Conservation (phyloP, 2,329 filamentous ascomycete species). For the Colletotrichum euphorbiae region DNA sequence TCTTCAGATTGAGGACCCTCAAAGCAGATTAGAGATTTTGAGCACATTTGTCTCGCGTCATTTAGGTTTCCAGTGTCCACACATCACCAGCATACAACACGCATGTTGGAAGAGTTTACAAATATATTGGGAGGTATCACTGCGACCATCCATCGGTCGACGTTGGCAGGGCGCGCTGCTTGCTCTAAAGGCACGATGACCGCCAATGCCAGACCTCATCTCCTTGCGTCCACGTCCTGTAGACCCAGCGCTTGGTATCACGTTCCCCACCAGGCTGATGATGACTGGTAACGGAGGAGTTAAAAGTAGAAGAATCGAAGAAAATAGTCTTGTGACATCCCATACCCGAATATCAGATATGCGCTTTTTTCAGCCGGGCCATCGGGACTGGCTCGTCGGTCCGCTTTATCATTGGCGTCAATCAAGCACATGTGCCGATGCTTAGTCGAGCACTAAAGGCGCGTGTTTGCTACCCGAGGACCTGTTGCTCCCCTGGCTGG, state of each 20-base stretch:
- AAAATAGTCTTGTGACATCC: not conserved
- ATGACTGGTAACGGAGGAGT: conserved; percentile 12
- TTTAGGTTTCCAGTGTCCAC: too few species aligned
- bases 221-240: not conserved
- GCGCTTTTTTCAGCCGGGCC: not conserved
- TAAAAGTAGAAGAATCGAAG: conserved; percentile 5
- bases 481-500: conserved; percentile 33
- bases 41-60: too few species aligned
- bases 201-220: conserved; percentile 6
- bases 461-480: conserved; percentile 34
- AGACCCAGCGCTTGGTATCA: conserved; percentile 30
- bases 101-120: conserved; percentile 6
- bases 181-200: conserved; percentile 12
- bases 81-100: not conserved
- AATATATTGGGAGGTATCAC: conserved; percentile 25
- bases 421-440: not conserved
- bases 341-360: not conserved
- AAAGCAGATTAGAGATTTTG: too few species aligned
- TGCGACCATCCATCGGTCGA: conserved; percentile 24
- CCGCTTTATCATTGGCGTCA: too few species aligned
- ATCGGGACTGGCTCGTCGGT: not conserved
- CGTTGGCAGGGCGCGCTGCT: not conserved
- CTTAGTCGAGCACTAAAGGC: conserved; percentile 37
- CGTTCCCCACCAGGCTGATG: conserved; percentile 10
- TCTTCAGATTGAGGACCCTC: too few species aligned